These are phyloP conservation scores for Seiridium cupressi DNA, from an alignment of 2,329 filamentous ascomycete species.

Conservation along the genomic window DNA sequence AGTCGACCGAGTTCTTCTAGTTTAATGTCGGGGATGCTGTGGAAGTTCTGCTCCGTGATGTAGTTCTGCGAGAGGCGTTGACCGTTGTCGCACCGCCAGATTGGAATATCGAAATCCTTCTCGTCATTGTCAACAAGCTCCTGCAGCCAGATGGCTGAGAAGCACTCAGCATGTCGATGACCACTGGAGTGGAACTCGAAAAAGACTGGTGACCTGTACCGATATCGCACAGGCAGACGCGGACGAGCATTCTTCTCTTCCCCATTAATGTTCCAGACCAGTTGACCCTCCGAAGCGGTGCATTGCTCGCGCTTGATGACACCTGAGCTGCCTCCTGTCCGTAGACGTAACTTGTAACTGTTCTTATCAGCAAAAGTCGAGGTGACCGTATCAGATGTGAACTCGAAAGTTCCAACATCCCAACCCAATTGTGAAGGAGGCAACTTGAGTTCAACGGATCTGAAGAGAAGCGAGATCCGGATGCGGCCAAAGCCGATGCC, in stretches of 20 bases:
- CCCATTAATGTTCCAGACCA: slow-evolving; percentile 49
- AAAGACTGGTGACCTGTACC: slow-evolving; percentile 86
- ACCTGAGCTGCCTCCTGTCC: slow-evolving; percentile 81
- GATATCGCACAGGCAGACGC: slow-evolving; percentile 82
- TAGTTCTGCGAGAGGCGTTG: slow-evolving; percentile 86
- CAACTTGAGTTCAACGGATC: slow-evolving; percentile 80
- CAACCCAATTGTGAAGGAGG: slow-evolving; percentile 86
- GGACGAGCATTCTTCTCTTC: slow-evolving; percentile 43
- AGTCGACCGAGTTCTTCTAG: slow-evolving; percentile 79
- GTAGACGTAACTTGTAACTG: slow-evolving; percentile 74
- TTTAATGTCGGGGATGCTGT: slow-evolving; percentile 68
- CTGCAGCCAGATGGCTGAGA: slow-evolving; percentile 81
- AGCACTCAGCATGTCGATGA: slow-evolving; percentile 70
- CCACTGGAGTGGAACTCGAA: slow-evolving; percentile 76
- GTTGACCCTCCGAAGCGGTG: slow-evolving; percentile 53
- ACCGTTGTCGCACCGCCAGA: slow-evolving; percentile 79
- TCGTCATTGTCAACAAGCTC: slow-evolving; percentile 80
- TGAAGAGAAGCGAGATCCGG: slow-evolving; percentile 85
- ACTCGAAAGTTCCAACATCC: slow-evolving; percentile 94
- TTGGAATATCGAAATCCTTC: slow-evolving; percentile 77
- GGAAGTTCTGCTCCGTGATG: slow-evolving; percentile 76
- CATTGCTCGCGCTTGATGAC: slow-evolving; percentile 66
- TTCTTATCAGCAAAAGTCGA: slow-evolving; percentile 52
- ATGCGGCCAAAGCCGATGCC: slow-evolving; percentile 90
- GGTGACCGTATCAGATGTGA: slow-evolving; percentile 68